Conservation (phyloP, 2,329 filamentous ascomycete genomes). For the Aureobasidium sp. region DNA sequence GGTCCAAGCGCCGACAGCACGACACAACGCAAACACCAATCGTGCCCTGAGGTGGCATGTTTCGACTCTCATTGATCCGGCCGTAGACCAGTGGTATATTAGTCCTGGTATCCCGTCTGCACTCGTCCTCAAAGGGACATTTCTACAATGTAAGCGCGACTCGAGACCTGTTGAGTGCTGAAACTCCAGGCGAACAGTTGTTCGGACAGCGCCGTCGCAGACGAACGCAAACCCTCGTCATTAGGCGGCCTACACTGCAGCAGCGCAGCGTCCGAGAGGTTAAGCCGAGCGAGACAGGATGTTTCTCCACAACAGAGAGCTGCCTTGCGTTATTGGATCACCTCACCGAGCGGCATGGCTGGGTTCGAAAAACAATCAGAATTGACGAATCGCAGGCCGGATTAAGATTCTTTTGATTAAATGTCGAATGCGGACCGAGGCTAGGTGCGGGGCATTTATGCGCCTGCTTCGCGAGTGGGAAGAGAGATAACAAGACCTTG, state of each 20-base stretch:
- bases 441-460: conserved; percentile 11
- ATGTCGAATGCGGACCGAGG: conserved; percentile 9
- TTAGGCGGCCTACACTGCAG: conserved; percentile 6
- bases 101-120: neutral
- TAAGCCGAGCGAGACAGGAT: conserved; percentile 8
- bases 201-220: conserved; percentile 9
- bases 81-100: conserved; percentile 8
- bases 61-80: conserved; percentile 11
- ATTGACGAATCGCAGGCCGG: conserved; percentile 7
- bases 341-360: neutral
- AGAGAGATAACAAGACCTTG: conserved; percentile 1
- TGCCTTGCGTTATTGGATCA: conserved; percentile 13
- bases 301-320: neutral
- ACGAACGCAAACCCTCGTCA: conserved; percentile 9
- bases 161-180: neutral
- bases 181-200: conserved; percentile 5
- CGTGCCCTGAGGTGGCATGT: neutral
- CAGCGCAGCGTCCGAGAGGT: neutral
- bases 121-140: conserved; percentile 10
- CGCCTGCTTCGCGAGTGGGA: conserved; percentile 1
- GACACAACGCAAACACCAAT: conserved; percentile 12
- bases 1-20: conserved; percentile 10
- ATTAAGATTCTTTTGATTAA: conserved; percentile 1
- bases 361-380: neutral
- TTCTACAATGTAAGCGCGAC: neutral